Percentiles rank a stretch among this genome's conserved stretches.
Conservation (phyloP, 1,284 basidiomycete genomes). For the Ustilago trichophora region DNA sequence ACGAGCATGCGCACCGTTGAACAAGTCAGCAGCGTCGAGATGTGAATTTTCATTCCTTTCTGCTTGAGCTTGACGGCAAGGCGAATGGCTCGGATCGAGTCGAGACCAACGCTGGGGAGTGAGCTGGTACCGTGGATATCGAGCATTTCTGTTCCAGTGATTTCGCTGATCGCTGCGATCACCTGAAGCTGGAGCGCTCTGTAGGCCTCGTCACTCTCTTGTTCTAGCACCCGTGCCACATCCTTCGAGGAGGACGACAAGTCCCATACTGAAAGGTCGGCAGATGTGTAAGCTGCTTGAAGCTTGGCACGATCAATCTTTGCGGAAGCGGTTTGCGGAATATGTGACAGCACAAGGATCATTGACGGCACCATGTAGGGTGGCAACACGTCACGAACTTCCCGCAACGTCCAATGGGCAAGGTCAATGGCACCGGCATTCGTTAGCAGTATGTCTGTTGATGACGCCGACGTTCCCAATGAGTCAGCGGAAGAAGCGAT, state of each 20-base stretch:
- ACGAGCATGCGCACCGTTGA: too few relatives aligned
- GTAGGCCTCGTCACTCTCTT: neutral
- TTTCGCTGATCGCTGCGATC: slow-evolving; percentile 1
- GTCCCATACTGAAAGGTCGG: slow-evolving; percentile 1
- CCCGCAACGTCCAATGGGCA: slow-evolving; percentile 1
- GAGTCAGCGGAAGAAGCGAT: too few relatives aligned
- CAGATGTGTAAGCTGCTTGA: slow-evolving; percentile 9
- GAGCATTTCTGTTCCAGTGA: slow-evolving; percentile 2
- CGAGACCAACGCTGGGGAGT: slow-evolving; percentile 9
- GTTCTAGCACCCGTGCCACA: too few relatives aligned
- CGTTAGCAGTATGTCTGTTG: too few relatives aligned
- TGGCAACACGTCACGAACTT: slow-evolving; percentile 1
- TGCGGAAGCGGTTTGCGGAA: slow-evolving; percentile 21
- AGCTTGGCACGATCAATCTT: slow-evolving; percentile 15
- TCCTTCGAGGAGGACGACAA: neutral
- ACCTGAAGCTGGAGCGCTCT: neutral
- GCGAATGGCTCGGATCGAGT: slow-evolving; percentile 15
- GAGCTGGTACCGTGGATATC: slow-evolving; percentile 8
- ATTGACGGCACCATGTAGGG: slow-evolving; percentile 16
- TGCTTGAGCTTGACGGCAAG: slow-evolving; percentile 20
- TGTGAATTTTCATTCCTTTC: neutral
- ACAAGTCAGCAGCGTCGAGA: too few relatives aligned
- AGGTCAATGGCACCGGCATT: slow-evolving; percentile 1
- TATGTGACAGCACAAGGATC: slow-evolving; percentile 4
- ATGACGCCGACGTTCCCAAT: too few relatives aligned